phyloP scores from a whole-genome alignment of 2,329 filamentous ascomycete species.

The Biscogniauxia marginata region DNA sequence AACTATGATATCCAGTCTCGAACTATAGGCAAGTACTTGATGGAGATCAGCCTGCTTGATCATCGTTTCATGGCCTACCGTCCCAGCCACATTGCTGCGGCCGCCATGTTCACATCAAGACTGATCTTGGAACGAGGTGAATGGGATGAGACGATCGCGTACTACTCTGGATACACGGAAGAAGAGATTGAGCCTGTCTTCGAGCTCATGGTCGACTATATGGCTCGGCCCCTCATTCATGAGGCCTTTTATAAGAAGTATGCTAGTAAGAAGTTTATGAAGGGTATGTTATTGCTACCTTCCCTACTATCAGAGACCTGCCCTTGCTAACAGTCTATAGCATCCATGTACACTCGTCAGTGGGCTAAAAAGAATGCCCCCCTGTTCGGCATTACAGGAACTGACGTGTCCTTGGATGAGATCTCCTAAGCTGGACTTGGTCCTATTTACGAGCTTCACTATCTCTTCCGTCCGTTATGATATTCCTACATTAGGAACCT shows the following conservation, averaged over 20 bases:
- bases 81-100: slow-evolving; percentile 86
- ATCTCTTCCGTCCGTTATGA: slow-evolving; percentile 16
- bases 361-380: slow-evolving; percentile 84
- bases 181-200: slow-evolving; percentile 92
- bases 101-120: slow-evolving; percentile 91
- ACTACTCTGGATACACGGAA: slow-evolving; percentile 92
- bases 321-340: slow-evolving; percentile 45
- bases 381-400: slow-evolving; percentile 54
- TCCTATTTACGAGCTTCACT: slow-evolving; percentile 5
- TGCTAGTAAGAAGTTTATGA: slow-evolving; percentile 98
- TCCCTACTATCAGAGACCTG: background rate
- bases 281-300: slow-evolving; percentile 66
- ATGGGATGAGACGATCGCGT: slow-evolving; percentile 85
- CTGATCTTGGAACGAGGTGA: slow-evolving; percentile 85
- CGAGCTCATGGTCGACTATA: slow-evolving; percentile 93
- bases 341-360: slow-evolving; percentile 84
- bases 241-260: slow-evolving; percentile 99
- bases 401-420: slow-evolving; percentile 50
- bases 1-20: slow-evolving; percentile 98
- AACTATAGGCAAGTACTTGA: slow-evolving; percentile 94
- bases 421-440: slow-evolving; percentile 29
- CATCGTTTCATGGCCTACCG: slow-evolving; percentile 89
- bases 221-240: slow-evolving; percentile 84
- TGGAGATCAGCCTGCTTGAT: slow-evolving; percentile 94
- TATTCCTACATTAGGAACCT: slow-evolving; percentile 24